Evolutionary conservation across 1,139 yeast species (phyloP), one percentile per base, ranked within the genome.

Genomic region (Hyphopichia fennica): DNA sequence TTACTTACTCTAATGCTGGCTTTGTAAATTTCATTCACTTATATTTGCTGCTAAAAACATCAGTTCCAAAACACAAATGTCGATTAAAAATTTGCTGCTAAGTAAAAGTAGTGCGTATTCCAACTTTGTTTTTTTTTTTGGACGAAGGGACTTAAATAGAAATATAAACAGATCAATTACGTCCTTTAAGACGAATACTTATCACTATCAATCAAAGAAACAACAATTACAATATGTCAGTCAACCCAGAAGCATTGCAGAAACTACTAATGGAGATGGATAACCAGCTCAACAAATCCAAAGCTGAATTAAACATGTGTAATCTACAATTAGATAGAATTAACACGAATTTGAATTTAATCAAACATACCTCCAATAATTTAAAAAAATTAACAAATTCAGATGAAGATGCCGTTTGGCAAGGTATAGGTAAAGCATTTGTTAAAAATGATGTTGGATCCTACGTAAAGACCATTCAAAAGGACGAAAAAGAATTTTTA

Each of bases 371-470:
- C 9, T 67, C 73, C 28, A 54, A 70, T 35, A 84, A 84, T 49
- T 67, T 88, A 45, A 69, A 68, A 35, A 49, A 56, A 40, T 53
- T 67, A 32, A 72, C 79, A 41, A 59, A 53, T 25, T 52, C 63
- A 19, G 63, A 63, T 3, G 63, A 66, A 29, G 77, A 80, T 17
- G 58, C 61, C 2, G 91, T 90, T 4, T 90, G 96, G 95, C 82
- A 87, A 57, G 89, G 96, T 2, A 78, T 88, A 25, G 96, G 96
- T 18, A 86, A 86, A 63, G 80, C 89, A 47, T 86, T 84, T 57
- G 65, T 85, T 9, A 54, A 64, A 28, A 65, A 65, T 2, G 67
- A 75, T 19, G 71, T 70, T 3, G 54, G 61, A 10, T 62, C 68
- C 3, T 87, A 87, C 59, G 60, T 77, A 41, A 56, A 61, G 14